Evolutionary conservation across 139 green algal species (phyloP).

Genomic region (Tetraselmis chui): DNA sequence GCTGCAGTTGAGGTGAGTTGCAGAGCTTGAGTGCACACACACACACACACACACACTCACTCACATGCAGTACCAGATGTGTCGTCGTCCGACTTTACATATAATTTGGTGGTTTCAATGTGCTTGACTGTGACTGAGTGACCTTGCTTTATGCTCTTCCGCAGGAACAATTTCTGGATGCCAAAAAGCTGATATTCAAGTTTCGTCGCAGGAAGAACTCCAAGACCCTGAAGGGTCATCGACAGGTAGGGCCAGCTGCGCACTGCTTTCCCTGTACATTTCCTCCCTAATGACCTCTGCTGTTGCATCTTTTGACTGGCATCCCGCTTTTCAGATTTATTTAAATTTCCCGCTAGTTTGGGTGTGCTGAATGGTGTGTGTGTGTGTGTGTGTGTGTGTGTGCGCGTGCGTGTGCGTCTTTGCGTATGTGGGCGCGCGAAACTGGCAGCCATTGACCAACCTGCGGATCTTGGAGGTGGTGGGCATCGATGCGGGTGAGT

Average conservation of each 20-base stretch:
- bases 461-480: no score
- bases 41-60: not conserved
- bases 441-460: no score
- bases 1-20: slow-evolving; percentile 22
- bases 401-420: no score
- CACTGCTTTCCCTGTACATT: no score
- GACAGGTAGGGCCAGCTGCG: slow-evolving; percentile 31
- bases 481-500: no score
- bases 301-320: no score
- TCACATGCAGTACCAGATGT: not conserved
- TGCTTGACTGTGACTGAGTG: not conserved
- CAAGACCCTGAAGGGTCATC: slow-evolving; percentile 51
- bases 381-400: no score
- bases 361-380: no score
- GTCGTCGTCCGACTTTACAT: not conserved
- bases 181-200: slow-evolving; percentile 78
- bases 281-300: no score
- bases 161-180: slow-evolving; percentile 69
- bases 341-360: no score
- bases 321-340: no score
- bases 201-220: slow-evolving; percentile 81
- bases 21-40: slow-evolving; percentile 33
- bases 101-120: not conserved
- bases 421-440: no score
- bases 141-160: not conserved